These are phyloP conservation scores for Austroboletus niveus DNA, from an alignment of 1,284 basidiomycete species.

Conservation along the genomic window DNA sequence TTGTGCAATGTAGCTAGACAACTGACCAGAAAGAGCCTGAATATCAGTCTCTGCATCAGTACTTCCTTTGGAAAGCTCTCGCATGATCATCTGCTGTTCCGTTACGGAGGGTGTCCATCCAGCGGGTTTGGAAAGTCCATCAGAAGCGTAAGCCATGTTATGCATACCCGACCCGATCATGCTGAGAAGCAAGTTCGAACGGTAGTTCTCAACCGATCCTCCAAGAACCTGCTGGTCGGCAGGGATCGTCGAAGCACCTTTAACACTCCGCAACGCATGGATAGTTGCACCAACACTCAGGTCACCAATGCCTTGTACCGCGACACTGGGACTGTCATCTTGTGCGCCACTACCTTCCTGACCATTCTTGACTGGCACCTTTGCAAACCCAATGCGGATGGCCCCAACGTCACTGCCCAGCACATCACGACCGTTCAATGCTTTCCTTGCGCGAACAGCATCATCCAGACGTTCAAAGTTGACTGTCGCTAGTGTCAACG, in stretches of 20 bases:
- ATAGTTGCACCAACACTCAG: conserved; percentile 82
- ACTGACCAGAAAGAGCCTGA: conserved; percentile 77
- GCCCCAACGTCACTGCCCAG: conserved; percentile 94
- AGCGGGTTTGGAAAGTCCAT: conserved; percentile 55
- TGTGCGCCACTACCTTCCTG: conserved; percentile 60
- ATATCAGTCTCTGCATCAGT: conserved; percentile 81
- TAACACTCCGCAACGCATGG: conserved; percentile 79
- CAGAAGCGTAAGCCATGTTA: conserved; percentile 49
- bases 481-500: conserved; percentile 45
- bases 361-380: conserved; percentile 87
- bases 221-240: conserved; percentile 90
- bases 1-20: background rate
- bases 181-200: conserved; percentile 86
- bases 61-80: conserved; percentile 80
- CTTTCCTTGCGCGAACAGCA: conserved; percentile 91
- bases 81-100: conserved; percentile 95
- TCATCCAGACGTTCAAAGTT: conserved; percentile 98
- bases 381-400: conserved; percentile 94
- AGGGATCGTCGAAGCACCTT: conserved; percentile 84
- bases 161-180: conserved; percentile 87
- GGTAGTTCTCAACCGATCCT: conserved; percentile 90
- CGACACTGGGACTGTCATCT: conserved; percentile 61
- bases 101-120: conserved; percentile 70
- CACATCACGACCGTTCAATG: conserved; percentile 92
- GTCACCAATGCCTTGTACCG: conserved; percentile 77